These are phyloP conservation scores for Lactarius sp. DNA, from an alignment of 768 basidiomycete species.

Conservation along the genomic window DNA sequence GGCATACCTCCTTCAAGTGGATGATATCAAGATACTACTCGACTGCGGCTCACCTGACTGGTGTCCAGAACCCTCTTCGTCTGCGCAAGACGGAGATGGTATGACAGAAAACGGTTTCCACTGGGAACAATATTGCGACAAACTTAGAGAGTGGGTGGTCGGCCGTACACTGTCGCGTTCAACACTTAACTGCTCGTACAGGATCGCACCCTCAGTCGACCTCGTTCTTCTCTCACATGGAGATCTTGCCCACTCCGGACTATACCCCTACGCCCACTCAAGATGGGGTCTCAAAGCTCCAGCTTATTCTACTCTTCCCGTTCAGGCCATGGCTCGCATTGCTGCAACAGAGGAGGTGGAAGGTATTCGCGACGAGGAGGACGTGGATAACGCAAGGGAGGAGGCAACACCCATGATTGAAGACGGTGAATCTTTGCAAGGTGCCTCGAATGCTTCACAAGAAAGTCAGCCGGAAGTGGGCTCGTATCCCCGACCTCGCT, in stretches of 20 bases:
- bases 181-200: constrained; percentile 31
- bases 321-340: constrained; percentile 92
- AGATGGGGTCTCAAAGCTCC: constrained; percentile 86
- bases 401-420: not conserved
- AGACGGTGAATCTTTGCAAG: constrained; percentile 27
- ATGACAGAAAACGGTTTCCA: constrained; percentile 34
- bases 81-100: constrained; percentile 30
- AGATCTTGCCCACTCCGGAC: constrained; percentile 79
- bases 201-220: constrained; percentile 75
- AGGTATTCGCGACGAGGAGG: constrained; percentile 70
- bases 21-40: constrained; percentile 88
- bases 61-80: constrained; percentile 50
- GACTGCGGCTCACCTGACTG: constrained; percentile 94
- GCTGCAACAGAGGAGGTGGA: constrained; percentile 87
- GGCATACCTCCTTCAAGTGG: constrained; percentile 86
- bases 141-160: constrained; percentile 58
- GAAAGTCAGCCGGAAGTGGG: constrained; percentile 30
- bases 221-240: constrained; percentile 94
- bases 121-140: constrained; percentile 63
- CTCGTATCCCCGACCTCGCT: constrained; percentile 21
- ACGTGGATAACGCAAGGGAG: constrained; percentile 36
- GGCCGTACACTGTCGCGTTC: not conserved
- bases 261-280: constrained; percentile 90
- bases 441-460: constrained; percentile 30
- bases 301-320: constrained; percentile 90